Evolutionary conservation across 345 rosid species (phyloP).

Genomic region (Orychophragmus violaceus): DNA sequence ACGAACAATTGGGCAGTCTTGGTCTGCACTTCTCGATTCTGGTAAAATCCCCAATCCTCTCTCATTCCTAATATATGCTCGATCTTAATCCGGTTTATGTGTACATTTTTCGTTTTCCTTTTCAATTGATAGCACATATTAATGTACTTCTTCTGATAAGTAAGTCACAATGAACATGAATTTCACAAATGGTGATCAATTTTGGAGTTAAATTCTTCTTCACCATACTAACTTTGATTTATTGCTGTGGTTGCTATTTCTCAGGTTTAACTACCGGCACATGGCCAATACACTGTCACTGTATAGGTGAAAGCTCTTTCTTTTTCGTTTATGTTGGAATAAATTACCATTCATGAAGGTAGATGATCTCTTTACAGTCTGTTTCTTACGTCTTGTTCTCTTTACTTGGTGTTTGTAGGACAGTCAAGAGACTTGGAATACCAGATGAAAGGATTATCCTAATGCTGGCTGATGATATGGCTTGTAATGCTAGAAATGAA

Average conservation of each 20-base stretch:
- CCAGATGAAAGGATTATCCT: conserved; percentile 94
- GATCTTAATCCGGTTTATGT: too few species aligned
- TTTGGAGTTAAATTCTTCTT: not conserved
- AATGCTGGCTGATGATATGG: conserved; percentile 99
- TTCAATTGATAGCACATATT: not conserved
- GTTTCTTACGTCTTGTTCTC: conserved; percentile 1
- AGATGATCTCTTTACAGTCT: not conserved
- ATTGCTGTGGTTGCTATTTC: not conserved
- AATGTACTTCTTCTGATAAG: not conserved
- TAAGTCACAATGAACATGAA: not conserved
- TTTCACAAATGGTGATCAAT: not conserved
- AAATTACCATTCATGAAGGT: not conserved
- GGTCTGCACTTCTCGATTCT: conserved; percentile 98
- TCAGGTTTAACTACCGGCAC: conserved; percentile 96
- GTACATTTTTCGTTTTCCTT: too few species aligned
- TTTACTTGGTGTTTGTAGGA: conserved; percentile 47
- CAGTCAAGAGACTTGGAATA: conserved; percentile 91
- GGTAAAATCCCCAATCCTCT: conserved; percentile 36
- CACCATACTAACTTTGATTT: not conserved
- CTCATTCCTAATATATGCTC: too few species aligned
- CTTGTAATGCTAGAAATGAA: conserved; percentile 90
- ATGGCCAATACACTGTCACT: conserved; percentile 96
- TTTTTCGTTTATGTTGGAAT: not conserved
- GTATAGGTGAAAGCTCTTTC: conserved; percentile 53
- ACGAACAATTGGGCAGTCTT: conserved; percentile 98